A percentile compares a stretch with the other conserved stretches of the same genome.
Evolutionary conservation across 495 filamentous ascomycete species (phyloP).

Genomic region (Talaromyces wortmannii): DNA sequence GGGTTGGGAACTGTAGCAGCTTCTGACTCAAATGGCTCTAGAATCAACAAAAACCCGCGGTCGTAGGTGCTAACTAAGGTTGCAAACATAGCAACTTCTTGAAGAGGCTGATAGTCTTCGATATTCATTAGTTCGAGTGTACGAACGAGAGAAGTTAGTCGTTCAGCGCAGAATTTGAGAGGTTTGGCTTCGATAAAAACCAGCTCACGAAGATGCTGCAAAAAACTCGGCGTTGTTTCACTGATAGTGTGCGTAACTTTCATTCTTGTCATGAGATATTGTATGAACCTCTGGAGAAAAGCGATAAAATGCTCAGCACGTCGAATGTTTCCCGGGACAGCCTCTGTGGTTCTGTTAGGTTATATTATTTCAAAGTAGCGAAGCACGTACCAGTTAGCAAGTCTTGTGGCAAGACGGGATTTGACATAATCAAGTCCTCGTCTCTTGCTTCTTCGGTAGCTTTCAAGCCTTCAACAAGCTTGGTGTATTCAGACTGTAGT

Average conservation of each 20-base stretch:
- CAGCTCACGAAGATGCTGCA: conserved; percentile 86
- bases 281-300: conserved; percentile 93
- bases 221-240: conserved; percentile 90
- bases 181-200: conserved; percentile 98
- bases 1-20: conserved; percentile 94
- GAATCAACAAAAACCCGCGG: conserved; percentile 90
- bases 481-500: conserved; percentile 89
- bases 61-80: conserved; percentile 97
- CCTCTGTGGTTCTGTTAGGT: conserved; percentile 59
- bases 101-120: conserved; percentile 92
- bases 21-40: conserved; percentile 95
- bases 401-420: conserved; percentile 49
- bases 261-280: conserved; percentile 98
- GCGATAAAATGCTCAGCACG: conserved; percentile 94
- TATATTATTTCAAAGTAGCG: conserved; percentile 47
- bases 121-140: conserved; percentile 96
- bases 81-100: conserved; percentile 98
- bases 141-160: conserved; percentile 87
- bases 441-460: conserved; percentile 82
- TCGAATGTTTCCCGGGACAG: conserved; percentile 92
- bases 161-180: conserved; percentile 89
- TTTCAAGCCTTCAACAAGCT: conserved; percentile 87
- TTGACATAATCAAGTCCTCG: conserved; percentile 95
- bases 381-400: conserved; percentile 12
- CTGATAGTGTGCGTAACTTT: conserved; percentile 96